These are phyloP conservation scores for Pittosporum tobira DNA, from an alignment of 129 eudicot species.

Conservation along the genomic window DNA sequence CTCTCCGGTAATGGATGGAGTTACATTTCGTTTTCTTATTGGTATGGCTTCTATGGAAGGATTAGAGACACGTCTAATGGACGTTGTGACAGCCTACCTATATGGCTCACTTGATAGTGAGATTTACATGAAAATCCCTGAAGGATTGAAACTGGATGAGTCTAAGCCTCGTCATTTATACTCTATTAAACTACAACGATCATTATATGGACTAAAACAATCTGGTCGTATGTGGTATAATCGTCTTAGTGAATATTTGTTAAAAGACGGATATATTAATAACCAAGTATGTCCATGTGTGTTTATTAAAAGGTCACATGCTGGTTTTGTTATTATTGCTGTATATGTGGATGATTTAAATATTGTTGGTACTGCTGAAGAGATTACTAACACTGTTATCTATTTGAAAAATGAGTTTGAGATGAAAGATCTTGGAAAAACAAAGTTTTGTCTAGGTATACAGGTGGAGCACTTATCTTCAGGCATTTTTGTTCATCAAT, in stretches of 20 bases:
- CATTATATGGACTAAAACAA: too few relatives aligned
- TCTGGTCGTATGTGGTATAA: too few relatives aligned
- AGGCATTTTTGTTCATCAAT: conserved; percentile 2
- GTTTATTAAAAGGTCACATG: neutral
- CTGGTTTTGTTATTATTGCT: neutral
- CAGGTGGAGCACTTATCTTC: conserved; percentile 1
- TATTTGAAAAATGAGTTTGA: conserved; percentile 11
- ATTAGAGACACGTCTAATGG: conserved; percentile 1
- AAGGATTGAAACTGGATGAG: neutral
- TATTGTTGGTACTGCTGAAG: neutral
- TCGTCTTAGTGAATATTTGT: too few relatives aligned
- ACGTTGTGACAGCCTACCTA: neutral
- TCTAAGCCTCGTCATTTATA: neutral
- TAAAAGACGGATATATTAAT: neutral
- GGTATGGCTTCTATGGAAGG: neutral
- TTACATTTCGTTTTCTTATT: neutral
- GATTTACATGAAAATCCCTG: conserved; percentile 5
- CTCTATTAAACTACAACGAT: neutral
- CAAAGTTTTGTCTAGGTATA: conserved; percentile 11
- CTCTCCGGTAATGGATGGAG: conserved; percentile 2
- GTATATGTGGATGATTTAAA: neutral
- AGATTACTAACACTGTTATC: neutral
- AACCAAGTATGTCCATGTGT: neutral
- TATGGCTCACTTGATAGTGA: neutral
- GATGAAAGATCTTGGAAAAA: conserved; percentile 4